These are phyloP conservation scores for Bryoglossum gracile DNA, from an alignment of 495 filamentous ascomycete genomes.

Conservation along the genomic window DNA sequence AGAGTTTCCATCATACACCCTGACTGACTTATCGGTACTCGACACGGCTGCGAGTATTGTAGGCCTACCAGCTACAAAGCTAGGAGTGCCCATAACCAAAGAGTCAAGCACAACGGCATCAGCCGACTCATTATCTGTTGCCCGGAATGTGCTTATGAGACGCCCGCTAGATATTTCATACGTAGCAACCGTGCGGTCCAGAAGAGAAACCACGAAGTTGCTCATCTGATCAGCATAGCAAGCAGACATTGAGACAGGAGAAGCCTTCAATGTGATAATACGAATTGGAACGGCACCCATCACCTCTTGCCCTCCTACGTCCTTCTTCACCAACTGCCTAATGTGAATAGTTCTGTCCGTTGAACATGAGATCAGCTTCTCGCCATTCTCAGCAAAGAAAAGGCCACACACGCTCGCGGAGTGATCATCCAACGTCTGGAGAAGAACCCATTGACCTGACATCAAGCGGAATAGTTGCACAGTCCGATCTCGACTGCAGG, in stretches of 20 bases:
- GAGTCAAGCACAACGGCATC: conserved; percentile 80
- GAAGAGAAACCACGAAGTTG: conserved; percentile 63
- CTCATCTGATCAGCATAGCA: conserved; percentile 44
- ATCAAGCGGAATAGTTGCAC: conserved; percentile 73
- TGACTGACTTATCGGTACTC: conserved; percentile 88
- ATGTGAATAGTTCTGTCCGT: conserved; percentile 79
- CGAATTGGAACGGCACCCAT: conserved; percentile 69
- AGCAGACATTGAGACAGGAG: conserved; percentile 74
- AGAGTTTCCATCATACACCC: conserved; percentile 72
- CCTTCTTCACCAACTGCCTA: conserved; percentile 66
- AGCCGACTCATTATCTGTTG: conserved; percentile 64
- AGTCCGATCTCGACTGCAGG: conserved; percentile 79
- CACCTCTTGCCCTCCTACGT: conserved; percentile 52
- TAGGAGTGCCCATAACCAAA: conserved; percentile 51
- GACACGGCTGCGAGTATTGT: conserved; percentile 74
- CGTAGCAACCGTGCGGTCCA: conserved; percentile 72
- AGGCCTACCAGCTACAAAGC: conserved; percentile 26
- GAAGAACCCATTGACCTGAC: conserved; percentile 45
- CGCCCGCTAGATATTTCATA: conserved; percentile 71
- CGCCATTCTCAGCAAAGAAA: conserved; percentile 53
- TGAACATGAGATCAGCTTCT: conserved; percentile 76
- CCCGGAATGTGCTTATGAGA: conserved; percentile 65
- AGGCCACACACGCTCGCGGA: conserved; percentile 60
- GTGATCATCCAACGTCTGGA: conserved; percentile 75
- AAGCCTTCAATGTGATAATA: conserved; percentile 74